Evolutionary conservation across 257 asterid species (phyloP).

Genomic region (Forsythia suspensa): DNA sequence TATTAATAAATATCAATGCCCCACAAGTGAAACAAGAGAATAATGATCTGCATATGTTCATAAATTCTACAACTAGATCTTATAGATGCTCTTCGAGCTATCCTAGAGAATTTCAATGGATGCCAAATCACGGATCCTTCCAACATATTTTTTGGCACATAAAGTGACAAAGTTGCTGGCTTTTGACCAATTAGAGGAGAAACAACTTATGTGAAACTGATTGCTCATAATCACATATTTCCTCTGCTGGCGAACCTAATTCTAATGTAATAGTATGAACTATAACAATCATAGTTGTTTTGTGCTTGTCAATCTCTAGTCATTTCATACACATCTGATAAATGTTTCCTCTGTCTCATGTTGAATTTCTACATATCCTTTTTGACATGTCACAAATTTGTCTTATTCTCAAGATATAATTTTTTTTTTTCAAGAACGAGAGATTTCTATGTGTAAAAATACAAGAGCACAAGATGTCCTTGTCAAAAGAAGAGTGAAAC

Average conservation of each 20-base stretch:
- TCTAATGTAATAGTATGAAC: not conserved
- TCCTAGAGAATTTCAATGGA: too few relatives aligned
- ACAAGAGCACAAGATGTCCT: not conserved
- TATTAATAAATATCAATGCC: not conserved
- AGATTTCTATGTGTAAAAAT: not conserved
- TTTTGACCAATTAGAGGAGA: not conserved
- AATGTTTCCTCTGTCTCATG: not conserved
- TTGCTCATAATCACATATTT: not conserved
- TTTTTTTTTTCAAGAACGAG: not conserved
- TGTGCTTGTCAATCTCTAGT: not conserved
- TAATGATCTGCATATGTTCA: not conserved
- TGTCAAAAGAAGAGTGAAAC: not conserved
- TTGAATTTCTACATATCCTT: not conserved
- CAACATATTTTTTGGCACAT: not conserved
- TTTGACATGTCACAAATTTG: not conserved
- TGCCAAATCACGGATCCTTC: too few relatives aligned
- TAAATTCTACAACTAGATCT: not conserved
- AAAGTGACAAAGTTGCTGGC: not conserved
- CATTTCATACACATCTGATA: constrained; percentile 12
- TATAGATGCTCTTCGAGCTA: not conserved
- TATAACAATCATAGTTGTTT: not conserved
- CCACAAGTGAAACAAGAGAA: not conserved
- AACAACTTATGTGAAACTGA: not conserved
- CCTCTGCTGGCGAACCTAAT: not conserved
- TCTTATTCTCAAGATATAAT: not conserved